phyloP scores from a whole-genome alignment of 768 basidiomycete genomes.

The Tricholoma sp. region DNA sequence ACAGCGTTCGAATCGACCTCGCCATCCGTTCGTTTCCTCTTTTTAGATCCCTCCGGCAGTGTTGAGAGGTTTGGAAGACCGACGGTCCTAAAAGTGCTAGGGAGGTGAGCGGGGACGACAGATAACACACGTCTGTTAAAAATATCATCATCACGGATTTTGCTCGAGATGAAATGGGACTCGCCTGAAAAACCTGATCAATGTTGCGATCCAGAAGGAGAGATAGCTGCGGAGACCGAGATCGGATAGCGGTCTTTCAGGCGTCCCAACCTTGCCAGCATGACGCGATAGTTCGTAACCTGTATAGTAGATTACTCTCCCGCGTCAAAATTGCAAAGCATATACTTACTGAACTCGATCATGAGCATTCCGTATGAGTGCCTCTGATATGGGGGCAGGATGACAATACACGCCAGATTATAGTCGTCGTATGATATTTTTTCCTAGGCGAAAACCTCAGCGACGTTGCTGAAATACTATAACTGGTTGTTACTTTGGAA shows the following conservation, averaged over 20 bases:
- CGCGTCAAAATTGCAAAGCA: neutral
- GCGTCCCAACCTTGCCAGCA: conserved; percentile 78
- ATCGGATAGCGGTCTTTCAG: conserved; percentile 92
- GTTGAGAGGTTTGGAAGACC: conserved; percentile 10
- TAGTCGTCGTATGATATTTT: conserved; percentile 95
- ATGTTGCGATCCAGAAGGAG: conserved; percentile 78
- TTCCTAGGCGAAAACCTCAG: conserved; percentile 47
- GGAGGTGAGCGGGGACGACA: conserved; percentile 50
- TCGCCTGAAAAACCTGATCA: conserved; percentile 82
- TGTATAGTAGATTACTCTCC: conserved; percentile 23
- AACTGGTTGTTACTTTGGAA: conserved; percentile 44
- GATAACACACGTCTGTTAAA: conserved; percentile 50
- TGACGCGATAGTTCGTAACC: conserved; percentile 91
- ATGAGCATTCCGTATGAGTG: conserved; percentile 91
- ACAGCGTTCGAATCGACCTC: conserved; percentile 38
- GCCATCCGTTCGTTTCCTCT: conserved; percentile 56
- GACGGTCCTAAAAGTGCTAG: conserved; percentile 19
- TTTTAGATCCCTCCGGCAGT: conserved; percentile 28
- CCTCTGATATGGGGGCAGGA: conserved; percentile 88
- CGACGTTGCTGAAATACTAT: neutral
- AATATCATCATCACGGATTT: neutral
- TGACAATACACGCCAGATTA: conserved; percentile 95
- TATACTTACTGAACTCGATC: conserved; percentile 93
- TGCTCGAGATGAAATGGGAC: neutral
- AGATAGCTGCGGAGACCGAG: conserved; percentile 89